Percentiles rank a stretch among this genome's conserved stretches.
Conservation (phyloP, 2,329 filamentous ascomycete genomes). For the Lecanicillium sp. region DNA sequence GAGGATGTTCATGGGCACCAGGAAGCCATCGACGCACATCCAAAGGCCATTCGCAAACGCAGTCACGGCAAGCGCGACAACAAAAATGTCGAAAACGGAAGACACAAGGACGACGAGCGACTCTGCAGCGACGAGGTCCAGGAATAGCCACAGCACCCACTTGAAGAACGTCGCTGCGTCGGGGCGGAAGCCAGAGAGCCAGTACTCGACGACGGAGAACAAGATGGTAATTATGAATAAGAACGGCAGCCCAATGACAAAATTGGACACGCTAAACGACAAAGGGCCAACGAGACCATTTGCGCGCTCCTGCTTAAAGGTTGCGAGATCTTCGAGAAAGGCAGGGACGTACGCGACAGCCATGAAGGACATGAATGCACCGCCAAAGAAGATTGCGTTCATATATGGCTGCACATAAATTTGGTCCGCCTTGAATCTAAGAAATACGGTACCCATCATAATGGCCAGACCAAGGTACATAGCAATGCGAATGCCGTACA, state of each 20-base stretch:
- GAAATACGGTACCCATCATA: constrained; percentile 84
- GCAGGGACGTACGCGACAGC: constrained; percentile 78
- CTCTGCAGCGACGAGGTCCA: constrained; percentile 76
- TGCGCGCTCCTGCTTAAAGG: constrained; percentile 68
- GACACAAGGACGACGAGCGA: constrained; percentile 72
- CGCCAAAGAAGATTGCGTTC: constrained; percentile 74
- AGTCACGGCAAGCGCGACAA: constrained; percentile 68
- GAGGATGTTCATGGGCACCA: constrained; percentile 63
- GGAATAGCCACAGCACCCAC: constrained; percentile 78
- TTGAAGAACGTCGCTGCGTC: constrained; percentile 61
- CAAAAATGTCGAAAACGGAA: constrained; percentile 68
- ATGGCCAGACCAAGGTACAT: constrained; percentile 75
- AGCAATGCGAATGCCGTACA: constrained; percentile 71
- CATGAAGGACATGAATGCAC: constrained; percentile 74
- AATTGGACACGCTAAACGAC: constrained; percentile 69
- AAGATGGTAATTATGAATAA: constrained; percentile 70
- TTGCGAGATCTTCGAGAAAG: constrained; percentile 69
- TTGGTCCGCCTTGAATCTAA: constrained; percentile 62
- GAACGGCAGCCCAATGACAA: constrained; percentile 73
- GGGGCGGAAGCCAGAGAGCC: constrained; percentile 68
- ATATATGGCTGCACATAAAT: constrained; percentile 71
- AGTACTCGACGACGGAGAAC: constrained; percentile 72
- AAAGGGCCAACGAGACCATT: constrained; percentile 75
- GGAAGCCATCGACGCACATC: constrained; percentile 81
- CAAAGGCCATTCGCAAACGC: constrained; percentile 84